Evolutionary conservation across 2,329 filamentous ascomycete species (phyloP).

Genomic region (Trichoderma sp.): DNA sequence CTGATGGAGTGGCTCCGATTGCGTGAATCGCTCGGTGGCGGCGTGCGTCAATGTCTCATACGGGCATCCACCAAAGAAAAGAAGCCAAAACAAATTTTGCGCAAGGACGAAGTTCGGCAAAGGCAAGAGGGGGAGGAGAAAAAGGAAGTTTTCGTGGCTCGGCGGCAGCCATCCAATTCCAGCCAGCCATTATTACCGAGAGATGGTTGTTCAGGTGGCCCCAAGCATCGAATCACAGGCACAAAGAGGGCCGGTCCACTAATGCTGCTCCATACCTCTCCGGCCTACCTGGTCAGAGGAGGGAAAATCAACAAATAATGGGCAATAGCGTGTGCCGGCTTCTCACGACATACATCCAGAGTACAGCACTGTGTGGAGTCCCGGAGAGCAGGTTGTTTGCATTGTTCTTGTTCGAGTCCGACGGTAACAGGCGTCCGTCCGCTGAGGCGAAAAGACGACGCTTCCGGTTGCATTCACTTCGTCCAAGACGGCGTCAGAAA

Average conservation of each 20-base stretch:
- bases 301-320: background rate
- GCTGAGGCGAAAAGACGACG: background rate
- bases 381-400: background rate
- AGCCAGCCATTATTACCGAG: slow-evolving; percentile 6
- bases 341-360: background rate
- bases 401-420: background rate
- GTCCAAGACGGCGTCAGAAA: background rate
- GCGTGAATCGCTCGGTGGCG: slow-evolving; percentile 15
- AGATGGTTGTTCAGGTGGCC: slow-evolving; percentile 7
- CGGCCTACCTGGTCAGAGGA: background rate
- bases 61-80: background rate
- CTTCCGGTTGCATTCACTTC: background rate
- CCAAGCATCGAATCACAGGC: slow-evolving; percentile 3
- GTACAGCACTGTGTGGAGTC: slow-evolving; percentile 2
- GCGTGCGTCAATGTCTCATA: slow-evolving; percentile 12
- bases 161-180: slow-evolving; percentile 9
- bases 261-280: background rate
- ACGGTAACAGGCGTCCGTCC: background rate
- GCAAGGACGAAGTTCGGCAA: slow-evolving; percentile 9
- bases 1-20: slow-evolving; percentile 16
- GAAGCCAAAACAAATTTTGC: background rate
- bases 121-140: background rate
- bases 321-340: slow-evolving; percentile 2
- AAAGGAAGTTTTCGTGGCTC: slow-evolving; percentile 9
- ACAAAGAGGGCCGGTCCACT: background rate